Base-by-base conservation (phyloP, 2,329 filamentous ascomycete genomes). In the Fusarium nurragi region DNA sequence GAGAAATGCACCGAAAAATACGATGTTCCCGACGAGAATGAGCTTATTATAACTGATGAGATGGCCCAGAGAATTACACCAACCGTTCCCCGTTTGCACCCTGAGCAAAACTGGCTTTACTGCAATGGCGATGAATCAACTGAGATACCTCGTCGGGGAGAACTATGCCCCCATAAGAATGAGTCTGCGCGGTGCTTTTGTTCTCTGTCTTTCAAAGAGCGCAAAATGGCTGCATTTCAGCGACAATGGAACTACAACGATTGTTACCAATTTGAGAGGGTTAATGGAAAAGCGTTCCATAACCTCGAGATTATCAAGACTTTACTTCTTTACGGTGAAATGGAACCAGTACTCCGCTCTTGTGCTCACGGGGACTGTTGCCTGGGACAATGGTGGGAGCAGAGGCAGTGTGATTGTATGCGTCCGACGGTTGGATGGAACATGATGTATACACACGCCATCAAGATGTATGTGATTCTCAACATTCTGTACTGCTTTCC, bases 301-400 rank as follows among this genome's bases (percentile, higher is more conserved):
- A 64, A 64, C 12, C 30, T 64, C 2, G 21, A 64, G 3, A 37
- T 64, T 0, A 9, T 60, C 25, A 59, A 49, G 18, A 49, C 34
- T 3, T 25, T 64, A 1, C 22, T 64, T 1, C 38, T 64, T 0
- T 11, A 54, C 11, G 46, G 47, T 4, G 60, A 59, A 7, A 49
- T 64, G 59, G 60, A 54, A 0, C 16, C 60, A 1, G 6, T 64
- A 16, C 34, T 64, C 2, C 37, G 25, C 0, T 13, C 49, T 1
- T 64, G 60, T 5, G 23, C 53, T 1, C 30, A 38, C 2, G 4
- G 25, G 10, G 14, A 8, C 4, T 39, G 10, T 13, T 5, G 19
- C 5, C 22, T 64, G 1, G 2, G 12, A 7, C 5, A 2, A 4
- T 64, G 38, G 53, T 64, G 60, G 59, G 4, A 45, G 5, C 5